These are phyloP conservation scores for Remersonia thermophila DNA, from an alignment of 2,329 filamentous ascomycete genomes.

Conservation along the genomic window DNA sequence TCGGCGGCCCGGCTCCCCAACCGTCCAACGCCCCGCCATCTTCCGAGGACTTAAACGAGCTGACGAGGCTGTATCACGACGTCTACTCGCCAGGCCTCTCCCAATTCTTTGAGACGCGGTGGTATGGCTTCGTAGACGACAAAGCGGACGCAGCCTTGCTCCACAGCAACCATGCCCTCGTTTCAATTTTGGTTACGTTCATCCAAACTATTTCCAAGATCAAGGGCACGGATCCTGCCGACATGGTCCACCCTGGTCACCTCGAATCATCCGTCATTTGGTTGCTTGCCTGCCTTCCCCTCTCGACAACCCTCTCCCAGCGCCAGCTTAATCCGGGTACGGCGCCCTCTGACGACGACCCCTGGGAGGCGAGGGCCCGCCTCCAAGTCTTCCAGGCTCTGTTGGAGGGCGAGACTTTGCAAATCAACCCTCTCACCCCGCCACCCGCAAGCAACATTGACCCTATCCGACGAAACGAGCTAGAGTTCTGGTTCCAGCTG, in stretches of 20 bases:
- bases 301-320: constrained; percentile 11
- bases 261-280: constrained; percentile 49
- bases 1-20: constrained; percentile 47
- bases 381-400: constrained; percentile 66
- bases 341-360: constrained; percentile 43
- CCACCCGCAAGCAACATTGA: constrained; percentile 28
- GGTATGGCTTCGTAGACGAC: constrained; percentile 51
- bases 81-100: constrained; percentile 48
- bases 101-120: constrained; percentile 38
- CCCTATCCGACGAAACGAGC: constrained; percentile 46
- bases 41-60: constrained; percentile 47
- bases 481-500: constrained; percentile 73
- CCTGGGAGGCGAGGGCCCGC: constrained; percentile 53
- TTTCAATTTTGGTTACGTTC: constrained; percentile 56
- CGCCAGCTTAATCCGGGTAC: constrained; percentile 23
- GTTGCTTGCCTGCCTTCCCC: constrained; percentile 41
- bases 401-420: constrained; percentile 57
- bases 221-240: constrained; percentile 35
- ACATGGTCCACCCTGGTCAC: constrained; percentile 40
- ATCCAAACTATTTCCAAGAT: constrained; percentile 41
- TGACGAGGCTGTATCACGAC: constrained; percentile 59
- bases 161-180: constrained; percentile 41
- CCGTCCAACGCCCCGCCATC: constrained; percentile 39
- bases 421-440: constrained; percentile 41
- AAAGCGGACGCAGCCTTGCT: constrained; percentile 29